A percentile compares a stretch with the other conserved stretches of the same genome.
Evolutionary conservation across 2,329 filamentous ascomycete genomes (phyloP).

Genomic region (Talaromyces amestolkiae): DNA sequence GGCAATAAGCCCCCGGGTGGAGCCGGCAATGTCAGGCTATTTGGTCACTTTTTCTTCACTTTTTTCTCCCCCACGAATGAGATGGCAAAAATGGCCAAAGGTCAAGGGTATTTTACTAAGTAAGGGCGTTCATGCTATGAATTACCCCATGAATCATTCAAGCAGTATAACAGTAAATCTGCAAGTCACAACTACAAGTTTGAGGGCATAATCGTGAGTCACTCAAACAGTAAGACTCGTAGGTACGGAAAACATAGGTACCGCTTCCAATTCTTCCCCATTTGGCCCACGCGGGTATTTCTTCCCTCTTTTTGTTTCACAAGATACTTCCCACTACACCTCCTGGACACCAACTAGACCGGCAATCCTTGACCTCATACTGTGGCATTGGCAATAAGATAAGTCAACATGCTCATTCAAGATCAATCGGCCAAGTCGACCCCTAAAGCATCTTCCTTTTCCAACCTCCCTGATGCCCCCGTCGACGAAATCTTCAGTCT

Average conservation of each 20-base stretch:
- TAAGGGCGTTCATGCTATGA: background rate
- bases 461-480: constrained; percentile 72
- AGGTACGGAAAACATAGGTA: background rate
- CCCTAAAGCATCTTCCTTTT: constrained; percentile 14
- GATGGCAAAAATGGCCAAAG: background rate
- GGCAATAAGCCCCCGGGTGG: constrained; percentile 15
- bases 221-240: background rate
- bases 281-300: background rate
- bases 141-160: background rate
- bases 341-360: background rate
- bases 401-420: constrained; percentile 13
- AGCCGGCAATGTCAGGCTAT: constrained; percentile 8
- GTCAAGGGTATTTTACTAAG: background rate
- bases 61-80: background rate
- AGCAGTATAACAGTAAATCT: background rate
- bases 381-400: background rate
- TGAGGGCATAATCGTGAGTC: background rate
- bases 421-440: constrained; percentile 3
- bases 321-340: background rate
- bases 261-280: background rate
- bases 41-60: background rate
- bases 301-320: background rate
- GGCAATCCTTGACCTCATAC: background rate
- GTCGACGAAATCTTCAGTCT: constrained; percentile 90
- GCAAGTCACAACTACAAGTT: background rate